Percentiles rank a stretch among this genome's conserved stretches.
Evolutionary conservation across 495 filamentous ascomycete genomes (phyloP).

Genomic region (Choiromyces venosus): DNA sequence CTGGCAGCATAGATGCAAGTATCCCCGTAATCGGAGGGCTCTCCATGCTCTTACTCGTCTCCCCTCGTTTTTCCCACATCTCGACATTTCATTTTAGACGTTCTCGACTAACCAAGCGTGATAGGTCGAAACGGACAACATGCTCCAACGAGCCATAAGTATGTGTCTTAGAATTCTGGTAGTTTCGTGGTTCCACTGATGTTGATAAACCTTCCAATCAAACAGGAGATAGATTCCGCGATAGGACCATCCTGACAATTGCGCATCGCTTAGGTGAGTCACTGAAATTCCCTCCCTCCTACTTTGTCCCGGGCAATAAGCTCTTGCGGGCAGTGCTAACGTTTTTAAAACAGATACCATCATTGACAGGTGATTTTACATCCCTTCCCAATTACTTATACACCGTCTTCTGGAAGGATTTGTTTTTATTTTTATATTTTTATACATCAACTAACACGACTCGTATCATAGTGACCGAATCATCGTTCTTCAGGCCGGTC

Average conservation of each 20-base stretch:
- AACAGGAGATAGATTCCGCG: constrained; percentile 36
- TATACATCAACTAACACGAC: constrained; percentile 1
- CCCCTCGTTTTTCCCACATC: constrained; percentile 16
- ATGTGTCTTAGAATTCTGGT: constrained; percentile 13
- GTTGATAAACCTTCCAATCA: constrained; percentile 23
- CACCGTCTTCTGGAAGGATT: background rate
- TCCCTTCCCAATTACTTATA: background rate
- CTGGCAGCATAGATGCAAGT: constrained; percentile 74
- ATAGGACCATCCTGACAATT: constrained; percentile 96
- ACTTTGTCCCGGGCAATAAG: background rate
- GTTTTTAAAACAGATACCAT: constrained; percentile 32
- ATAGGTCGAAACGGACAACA: constrained; percentile 41
- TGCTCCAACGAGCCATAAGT: constrained; percentile 40
- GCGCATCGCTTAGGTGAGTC: constrained; percentile 81
- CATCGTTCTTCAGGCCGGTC: constrained; percentile 39
- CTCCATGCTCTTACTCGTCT: constrained; percentile 55
- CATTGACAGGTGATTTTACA: constrained; percentile 32
- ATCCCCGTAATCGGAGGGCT: constrained; percentile 66
- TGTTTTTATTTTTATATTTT: background rate
- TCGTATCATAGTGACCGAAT: constrained; percentile 30
- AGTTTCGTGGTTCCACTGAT: constrained; percentile 31
- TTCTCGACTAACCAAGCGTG: constrained; percentile 14
- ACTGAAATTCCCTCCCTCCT: constrained; percentile 5
- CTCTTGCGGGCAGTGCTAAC: background rate
- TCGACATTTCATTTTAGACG: constrained; percentile 24